Base-by-base conservation (phyloP, 768 basidiomycete genomes). In the Lactifluus pinguis region DNA sequence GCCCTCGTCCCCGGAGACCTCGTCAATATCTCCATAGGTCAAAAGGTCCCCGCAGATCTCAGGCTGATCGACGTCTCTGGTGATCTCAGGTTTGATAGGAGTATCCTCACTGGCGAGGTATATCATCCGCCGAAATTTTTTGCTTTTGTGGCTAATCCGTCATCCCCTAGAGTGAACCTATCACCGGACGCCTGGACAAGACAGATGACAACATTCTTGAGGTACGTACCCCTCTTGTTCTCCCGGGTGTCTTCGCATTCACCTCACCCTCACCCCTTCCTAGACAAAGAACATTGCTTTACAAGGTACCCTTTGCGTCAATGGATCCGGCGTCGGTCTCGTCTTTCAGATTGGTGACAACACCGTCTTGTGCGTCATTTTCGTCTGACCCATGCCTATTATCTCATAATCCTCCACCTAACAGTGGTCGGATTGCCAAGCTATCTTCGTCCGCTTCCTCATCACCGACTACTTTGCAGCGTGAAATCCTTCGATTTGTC, bases 1-100 rank as follows among this genome's bases (percentile, higher is more conserved):
- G n/a, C n/a, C n/a, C 79, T 86, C 42, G 83, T 88, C 8, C 80
- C 82, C 0, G 87, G 87, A 14, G 87, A 89, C 67, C 69, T 89
- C 32, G 79, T 87, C 55, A 74, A 76, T 1, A 79, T 89, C 67
- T 72, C 73, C 29, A 79, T 87, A 58, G 87, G 87, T 30, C 82
- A 83, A 67, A 83, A 85, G 15, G 79, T 88, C 2, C 87, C 87
- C 0, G 86, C 87, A 4, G 87, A 89, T 66, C 60, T 89, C 15
- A 79, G 83, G 52, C 73, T 89, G n/a, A 76, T 87, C 39, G 75
- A 82, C 4, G 77, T 77, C 25, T 80, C 79, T 21, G 72, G 77
- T 3, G 85, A 87, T 67, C 70, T 85, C 42, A 77, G 77, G 57
- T 81, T 86, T 50, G 86, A 87, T 65, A 75, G 84, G 34, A 79